Evolutionary conservation across 768 basidiomycete genomes (phyloP), one percentile per base, ranked within the genome.

Genomic region (Solioccasus polychromus): DNA sequence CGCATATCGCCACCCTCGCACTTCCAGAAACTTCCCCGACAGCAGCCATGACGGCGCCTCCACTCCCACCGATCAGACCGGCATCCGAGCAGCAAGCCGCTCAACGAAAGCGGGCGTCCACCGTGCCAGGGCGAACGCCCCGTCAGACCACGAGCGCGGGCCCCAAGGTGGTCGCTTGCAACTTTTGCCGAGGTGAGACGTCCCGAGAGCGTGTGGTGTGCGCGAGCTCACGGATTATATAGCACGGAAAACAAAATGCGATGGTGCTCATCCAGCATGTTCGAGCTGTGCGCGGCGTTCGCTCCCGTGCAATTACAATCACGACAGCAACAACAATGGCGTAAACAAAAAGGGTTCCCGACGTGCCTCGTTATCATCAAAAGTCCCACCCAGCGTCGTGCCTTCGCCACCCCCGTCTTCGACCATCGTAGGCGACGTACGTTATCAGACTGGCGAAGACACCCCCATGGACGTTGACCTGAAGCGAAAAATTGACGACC

Each of bases 171-270:
- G 88, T 92, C 19, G 89, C 89, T 14, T 92, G 89, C 68, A 89
- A 91, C 66, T 88, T 88, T 62, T 92, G 89, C 67, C 78, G 89
- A 72, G 87, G 89, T 90, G 58, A 45, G 80, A 71, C 39, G 30
- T n/a, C 26, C 26, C 24, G 38, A 39, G 36, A 31, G 40, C 30
- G 19, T 40, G 19, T 30, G 39, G 35, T 39, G 47, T 40, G 48
- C 48, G 12, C 23, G 48, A 19, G 19, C 40, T 51, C 2, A 53
- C 20, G 39, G 10, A 18, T 18, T 31, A 23, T 54, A 14, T 50
- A 90, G 89, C 88, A 28, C 89, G 89, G 48, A 92, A 92, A 71
- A 92, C 89, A 17, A 85, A 88, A 62, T 92, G 89, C 56, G 89
- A 92, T 63, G 89, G 89, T 31, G 85, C 76, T n/a, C 87, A 88